A percentile compares a stretch with the other conserved stretches of the same genome.
phyloP scores from a whole-genome alignment of 768 basidiomycete species.

The Naganishia onofrii region DNA sequence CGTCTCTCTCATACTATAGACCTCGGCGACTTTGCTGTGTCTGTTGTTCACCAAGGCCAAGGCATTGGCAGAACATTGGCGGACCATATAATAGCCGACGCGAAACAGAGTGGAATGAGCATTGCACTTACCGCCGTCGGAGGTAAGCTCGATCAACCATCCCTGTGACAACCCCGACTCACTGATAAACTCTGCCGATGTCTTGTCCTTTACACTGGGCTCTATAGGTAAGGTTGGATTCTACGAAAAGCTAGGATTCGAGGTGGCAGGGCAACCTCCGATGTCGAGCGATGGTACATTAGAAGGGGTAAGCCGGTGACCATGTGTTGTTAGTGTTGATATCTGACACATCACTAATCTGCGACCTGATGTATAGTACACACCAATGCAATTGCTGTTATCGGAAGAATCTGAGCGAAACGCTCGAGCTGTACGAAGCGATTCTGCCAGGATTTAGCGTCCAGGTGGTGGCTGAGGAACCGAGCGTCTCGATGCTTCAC shows the following conservation, averaged over 20 bases:
- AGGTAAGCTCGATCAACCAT: background rate
- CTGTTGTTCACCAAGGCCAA: background rate
- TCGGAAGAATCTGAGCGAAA: background rate
- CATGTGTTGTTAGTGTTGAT: background rate
- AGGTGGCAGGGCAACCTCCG: background rate
- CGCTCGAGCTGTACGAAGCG: no score
- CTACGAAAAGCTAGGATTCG: background rate
- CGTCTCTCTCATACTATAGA: background rate
- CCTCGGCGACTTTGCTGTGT: background rate
- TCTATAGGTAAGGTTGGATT: background rate
- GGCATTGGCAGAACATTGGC: no score
- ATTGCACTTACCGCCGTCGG: background rate
- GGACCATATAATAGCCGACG: no score
- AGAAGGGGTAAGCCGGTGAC: background rate
- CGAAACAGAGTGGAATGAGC: no score
- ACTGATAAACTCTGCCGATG: background rate
- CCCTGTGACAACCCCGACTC: background rate
- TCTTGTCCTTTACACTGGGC: background rate
- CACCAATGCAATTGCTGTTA: background rate
- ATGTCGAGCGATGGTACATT: background rate
- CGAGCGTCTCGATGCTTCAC: no score
- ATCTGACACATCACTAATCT: background rate
- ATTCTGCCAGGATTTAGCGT: no score
- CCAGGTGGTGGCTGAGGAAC: no score
- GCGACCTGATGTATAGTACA: background rate